These are phyloP conservation scores for Lentinula sp. DNA, from an alignment of 768 basidiomycete genomes.

Conservation along the genomic window DNA sequence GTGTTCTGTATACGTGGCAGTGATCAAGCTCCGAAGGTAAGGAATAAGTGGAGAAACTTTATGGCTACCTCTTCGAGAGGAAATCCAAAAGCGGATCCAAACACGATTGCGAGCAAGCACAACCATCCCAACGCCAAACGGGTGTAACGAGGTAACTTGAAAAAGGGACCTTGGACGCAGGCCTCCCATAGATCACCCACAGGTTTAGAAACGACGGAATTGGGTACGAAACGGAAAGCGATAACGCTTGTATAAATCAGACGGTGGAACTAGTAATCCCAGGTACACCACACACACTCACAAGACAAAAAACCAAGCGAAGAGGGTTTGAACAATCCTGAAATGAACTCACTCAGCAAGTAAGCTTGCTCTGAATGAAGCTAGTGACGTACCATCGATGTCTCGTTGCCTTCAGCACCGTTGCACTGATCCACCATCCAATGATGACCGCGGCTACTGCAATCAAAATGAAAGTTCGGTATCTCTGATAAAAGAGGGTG, in stretches of 20 bases:
- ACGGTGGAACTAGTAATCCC: not conserved
- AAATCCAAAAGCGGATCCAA: slow-evolving; percentile 88
- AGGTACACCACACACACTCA: slow-evolving; percentile 24
- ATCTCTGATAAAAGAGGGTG: slow-evolving; percentile 12
- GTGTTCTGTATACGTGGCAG: slow-evolving; percentile 34
- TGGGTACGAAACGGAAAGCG: slow-evolving; percentile 81
- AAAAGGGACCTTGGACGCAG: slow-evolving; percentile 61
- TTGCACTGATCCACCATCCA: slow-evolving; percentile 84
- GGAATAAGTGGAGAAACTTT: not conserved
- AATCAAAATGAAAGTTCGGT: slow-evolving; percentile 41
- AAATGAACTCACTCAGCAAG: slow-evolving; percentile 6
- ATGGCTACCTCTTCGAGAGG: slow-evolving; percentile 40
- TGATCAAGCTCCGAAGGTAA: not conserved
- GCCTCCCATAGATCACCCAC: slow-evolving; percentile 67
- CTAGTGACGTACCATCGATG: slow-evolving; percentile 55
- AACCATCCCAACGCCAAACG: slow-evolving; percentile 71
- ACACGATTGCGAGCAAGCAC: slow-evolving; percentile 67
- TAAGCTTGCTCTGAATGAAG: slow-evolving; percentile 1
- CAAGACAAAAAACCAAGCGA: slow-evolving; percentile 80
- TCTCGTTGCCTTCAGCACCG: slow-evolving; percentile 59
- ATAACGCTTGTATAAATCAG: slow-evolving; percentile 44
- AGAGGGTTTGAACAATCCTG: slow-evolving; percentile 77
- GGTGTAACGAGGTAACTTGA: slow-evolving; percentile 39
- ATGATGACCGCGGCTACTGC: slow-evolving; percentile 57
- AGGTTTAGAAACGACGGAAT: slow-evolving; percentile 62